Evolutionary conservation across 495 filamentous ascomycete genomes (phyloP), one percentile per base, ranked within the genome.

Genomic region (Podospora conica): DNA sequence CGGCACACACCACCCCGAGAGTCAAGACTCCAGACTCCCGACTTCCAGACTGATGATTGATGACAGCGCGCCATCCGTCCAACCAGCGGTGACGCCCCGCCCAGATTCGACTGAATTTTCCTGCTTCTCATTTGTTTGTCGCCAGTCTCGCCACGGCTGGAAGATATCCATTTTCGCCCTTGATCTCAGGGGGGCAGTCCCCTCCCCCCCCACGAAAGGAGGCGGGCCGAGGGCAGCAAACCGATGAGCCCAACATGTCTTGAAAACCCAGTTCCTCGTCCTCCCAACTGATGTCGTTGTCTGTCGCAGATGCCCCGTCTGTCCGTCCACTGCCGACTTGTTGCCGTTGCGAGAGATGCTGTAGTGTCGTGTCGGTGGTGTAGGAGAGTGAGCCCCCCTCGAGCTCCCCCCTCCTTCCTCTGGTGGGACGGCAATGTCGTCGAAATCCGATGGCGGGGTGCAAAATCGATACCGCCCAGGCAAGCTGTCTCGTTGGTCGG

Each of bases 391-490:
- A 48, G 40, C 40, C 18, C 40, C n/a, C 40, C 12, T 48, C n/a
- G 40, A 7, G 12, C 15, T 18, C 40, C 18, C 18, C 40, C 40
- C 28, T 29, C 28, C 28, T 29, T 48, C 25, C 25, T 48, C n/a
- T 48, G 40, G 57, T 59, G 27, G 25, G 27, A 59, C 57, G 57
- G 57, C 12, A 59, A 59, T 25, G 57, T 59, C 55, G 55, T 22
- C 10, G 57, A 27, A 59, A 59, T 59, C 57, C 57, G 57, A 59
- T 59, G 57, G 57, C 57, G 23, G 57, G 57, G 57, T 48, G 40
- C 7, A 24, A 22, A 56, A 10, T 59, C 57, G 27, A 59, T 59
- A 25, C 57, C 57, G 22, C 23, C 57, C 11, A n/a, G 9, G 18
- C 18, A 10, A 24, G 15, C 55, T 22, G 55, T 27, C 57, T 59